A percentile compares a stretch with the other conserved stretches of the same genome.
Evolutionary conservation across 345 rosid species (phyloP).

Genomic region (Arabidopsis suecica): DNA sequence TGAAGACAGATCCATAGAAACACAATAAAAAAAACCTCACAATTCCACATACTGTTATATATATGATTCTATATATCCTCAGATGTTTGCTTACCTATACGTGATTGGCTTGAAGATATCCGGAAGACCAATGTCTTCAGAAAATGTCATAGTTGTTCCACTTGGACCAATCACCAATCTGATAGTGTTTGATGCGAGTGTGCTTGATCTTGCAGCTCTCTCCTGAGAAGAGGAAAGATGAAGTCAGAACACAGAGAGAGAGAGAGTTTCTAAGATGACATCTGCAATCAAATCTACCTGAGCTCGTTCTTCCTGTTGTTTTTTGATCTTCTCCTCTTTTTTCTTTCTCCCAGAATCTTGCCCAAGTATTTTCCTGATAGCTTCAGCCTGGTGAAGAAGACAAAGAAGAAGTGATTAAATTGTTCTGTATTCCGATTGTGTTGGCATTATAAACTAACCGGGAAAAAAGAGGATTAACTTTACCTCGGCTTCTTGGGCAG

Average conservation of each 20-base stretch:
- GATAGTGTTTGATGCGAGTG: slow-evolving; percentile 58
- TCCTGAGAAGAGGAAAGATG: slow-evolving; percentile 37
- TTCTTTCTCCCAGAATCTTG: slow-evolving; percentile 79
- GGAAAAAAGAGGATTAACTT: background rate
- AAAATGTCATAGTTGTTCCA: slow-evolving; percentile 66
- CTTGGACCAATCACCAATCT: slow-evolving; percentile 67
- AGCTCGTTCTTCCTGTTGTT: slow-evolving; percentile 65
- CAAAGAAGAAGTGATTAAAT: slow-evolving; percentile 1
- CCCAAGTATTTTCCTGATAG: slow-evolving; percentile 78
- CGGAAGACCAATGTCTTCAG: slow-evolving; percentile 76
- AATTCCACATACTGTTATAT: background rate
- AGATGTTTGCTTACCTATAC: slow-evolving; percentile 50
- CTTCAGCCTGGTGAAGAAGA: slow-evolving; percentile 65
- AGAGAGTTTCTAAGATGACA: background rate
- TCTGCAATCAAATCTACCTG: slow-evolving; percentile 48
- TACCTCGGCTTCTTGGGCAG: slow-evolving; percentile 82
- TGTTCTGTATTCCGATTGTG: background rate
- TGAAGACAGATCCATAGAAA: slow-evolving; percentile 36
- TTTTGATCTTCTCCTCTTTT: slow-evolving; percentile 67
- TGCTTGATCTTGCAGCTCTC: slow-evolving; percentile 58
- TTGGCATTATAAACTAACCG: background rate
- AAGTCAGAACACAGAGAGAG: slow-evolving; percentile 21
- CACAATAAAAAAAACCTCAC: slow-evolving; percentile 4
- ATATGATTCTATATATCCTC: background rate
- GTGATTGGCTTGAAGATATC: slow-evolving; percentile 58